Evolutionary conservation across 1,284 basidiomycete species (phyloP), one percentile per base, ranked within the genome.

Genomic region (Meripilus lineatus): DNA sequence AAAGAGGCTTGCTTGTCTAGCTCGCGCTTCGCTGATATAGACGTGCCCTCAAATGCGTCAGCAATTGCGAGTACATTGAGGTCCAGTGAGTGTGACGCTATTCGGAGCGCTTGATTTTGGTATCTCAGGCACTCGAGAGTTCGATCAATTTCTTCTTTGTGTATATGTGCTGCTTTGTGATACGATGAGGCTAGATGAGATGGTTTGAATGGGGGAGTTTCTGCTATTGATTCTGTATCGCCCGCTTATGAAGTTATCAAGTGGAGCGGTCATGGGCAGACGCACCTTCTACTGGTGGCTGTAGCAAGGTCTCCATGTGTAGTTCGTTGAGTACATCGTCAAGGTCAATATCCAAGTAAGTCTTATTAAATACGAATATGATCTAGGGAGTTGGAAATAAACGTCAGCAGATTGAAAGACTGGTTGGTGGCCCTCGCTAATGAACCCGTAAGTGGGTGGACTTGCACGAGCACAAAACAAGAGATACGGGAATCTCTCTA

Each of bases 341-440:
- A 25, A 84, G 43, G 42, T 83, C 79, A 38, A 77, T 68, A 48
- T 86, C 84, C 32, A 89, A 70, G 53, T 84, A 85, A 52, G 74
- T 69, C 57, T 86, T 87, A 65, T 89, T 89, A 65, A 86, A 89
- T 3, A 89, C 81, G 55, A 77, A 89, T 49, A 89, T 84, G 7
- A 77, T 74, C 83, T 86, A 46, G 3, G 14, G 6, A 1, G 21
- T 18, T 15, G 38, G 32, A 48, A 20, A 45, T 34, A 11, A 10
- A 20, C 21, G n/a, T n/a, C n/a, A n/a, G n/a, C n/a, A 30, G 28
- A 30, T 8, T 30, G n/a, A 30, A 30, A 30, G 10, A 30, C 34
- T 35, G 13, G 48, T 47, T 22, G 46, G 44, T 21, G 46, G 33
- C 21, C 18, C 6, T 8, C 15, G n/a, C 15, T 10, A 7, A 15